Conservation (phyloP, 1,139 yeast genomes). For the Suhomyces wounanorum region DNA sequence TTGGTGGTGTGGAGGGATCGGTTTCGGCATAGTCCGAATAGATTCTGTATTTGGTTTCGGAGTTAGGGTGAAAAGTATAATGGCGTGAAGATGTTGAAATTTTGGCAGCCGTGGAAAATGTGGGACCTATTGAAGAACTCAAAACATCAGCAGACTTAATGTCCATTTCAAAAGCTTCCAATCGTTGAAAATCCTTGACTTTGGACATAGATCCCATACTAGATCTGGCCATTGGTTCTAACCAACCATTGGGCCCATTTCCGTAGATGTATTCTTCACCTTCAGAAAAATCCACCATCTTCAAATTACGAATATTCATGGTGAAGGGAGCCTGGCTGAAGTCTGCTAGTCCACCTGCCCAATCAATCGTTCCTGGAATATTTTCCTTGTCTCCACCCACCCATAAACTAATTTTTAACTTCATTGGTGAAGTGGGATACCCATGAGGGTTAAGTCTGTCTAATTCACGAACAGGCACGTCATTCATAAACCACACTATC, state of each 20-base stretch:
- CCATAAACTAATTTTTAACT: constrained; percentile 42
- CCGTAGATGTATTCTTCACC: constrained; percentile 42
- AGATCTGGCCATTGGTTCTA: not conserved
- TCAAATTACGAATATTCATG: constrained; percentile 33
- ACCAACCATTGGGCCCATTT: constrained; percentile 12
- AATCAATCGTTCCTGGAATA: constrained; percentile 48
- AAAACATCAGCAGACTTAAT: too few relatives aligned
- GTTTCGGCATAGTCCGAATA: not conserved
- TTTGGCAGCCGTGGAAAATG: too few relatives aligned
- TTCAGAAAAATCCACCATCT: constrained; percentile 36
- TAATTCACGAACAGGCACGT: constrained; percentile 28
- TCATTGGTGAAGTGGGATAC: constrained; percentile 42
- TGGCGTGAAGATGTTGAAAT: not conserved
- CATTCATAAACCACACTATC: constrained; percentile 38
- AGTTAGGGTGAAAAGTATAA: not conserved
- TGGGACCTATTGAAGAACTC: too few relatives aligned
- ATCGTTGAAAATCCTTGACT: not conserved
- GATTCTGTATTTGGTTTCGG: not conserved
- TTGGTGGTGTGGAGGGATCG: not conserved
- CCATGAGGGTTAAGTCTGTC: constrained; percentile 28
- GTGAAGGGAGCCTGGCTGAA: constrained; percentile 37
- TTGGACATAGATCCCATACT: not conserved
- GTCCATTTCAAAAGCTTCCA: not conserved
- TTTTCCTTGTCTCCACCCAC: constrained; percentile 47
- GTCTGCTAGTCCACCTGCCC: constrained; percentile 47